phyloP scores from a whole-genome alignment of 352 stramenopile species.

The Saprolegnia diclina region DNA sequence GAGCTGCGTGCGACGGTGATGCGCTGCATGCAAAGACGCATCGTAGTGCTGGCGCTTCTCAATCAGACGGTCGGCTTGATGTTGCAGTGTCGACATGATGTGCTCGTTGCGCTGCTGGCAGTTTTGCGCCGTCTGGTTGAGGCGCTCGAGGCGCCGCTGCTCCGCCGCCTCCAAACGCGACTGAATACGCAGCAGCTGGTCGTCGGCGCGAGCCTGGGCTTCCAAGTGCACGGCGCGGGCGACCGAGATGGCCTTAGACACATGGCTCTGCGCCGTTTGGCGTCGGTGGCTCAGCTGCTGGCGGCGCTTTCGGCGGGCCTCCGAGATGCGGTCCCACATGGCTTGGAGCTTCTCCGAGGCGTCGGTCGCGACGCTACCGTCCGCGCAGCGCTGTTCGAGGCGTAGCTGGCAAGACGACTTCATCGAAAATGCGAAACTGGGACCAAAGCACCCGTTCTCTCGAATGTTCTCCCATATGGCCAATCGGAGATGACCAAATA shows the following conservation, averaged over 20 bases:
- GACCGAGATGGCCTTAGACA: slow-evolving; percentile 51
- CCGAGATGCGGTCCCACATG: slow-evolving; percentile 7
- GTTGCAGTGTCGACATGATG: neutral
- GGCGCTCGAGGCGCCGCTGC: slow-evolving; percentile 7
- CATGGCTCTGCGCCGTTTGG: slow-evolving; percentile 48
- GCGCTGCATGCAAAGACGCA: slow-evolving; percentile 6
- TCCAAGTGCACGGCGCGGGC: neutral
- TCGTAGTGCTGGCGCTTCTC: slow-evolving; percentile 22
- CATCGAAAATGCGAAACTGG: slow-evolving; percentile 8
- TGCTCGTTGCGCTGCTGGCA: slow-evolving; percentile 21
- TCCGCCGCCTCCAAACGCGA: slow-evolving; percentile 17
- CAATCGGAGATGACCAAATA: slow-evolving; percentile 4
- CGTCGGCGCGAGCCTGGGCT: slow-evolving; percentile 5
- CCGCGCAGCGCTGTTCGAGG: slow-evolving; percentile 45
- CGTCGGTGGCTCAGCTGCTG: slow-evolving; percentile 37
- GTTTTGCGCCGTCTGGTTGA: slow-evolving; percentile 9
- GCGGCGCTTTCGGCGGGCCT: slow-evolving; percentile 14
- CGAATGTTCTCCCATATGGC: slow-evolving; percentile 20
- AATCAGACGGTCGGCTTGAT: neutral
- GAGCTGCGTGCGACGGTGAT: slow-evolving; percentile 3
- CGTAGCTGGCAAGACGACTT: slow-evolving; percentile 71
- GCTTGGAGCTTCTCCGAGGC: slow-evolving; percentile 1
- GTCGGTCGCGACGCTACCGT: neutral
- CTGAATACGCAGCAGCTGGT: slow-evolving; percentile 4
- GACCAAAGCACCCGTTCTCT: neutral